Percentiles rank a stretch among this genome's conserved stretches.
Evolutionary conservation across 257 asterid genomes (phyloP).

Genomic region (Solanum clarkiae): DNA sequence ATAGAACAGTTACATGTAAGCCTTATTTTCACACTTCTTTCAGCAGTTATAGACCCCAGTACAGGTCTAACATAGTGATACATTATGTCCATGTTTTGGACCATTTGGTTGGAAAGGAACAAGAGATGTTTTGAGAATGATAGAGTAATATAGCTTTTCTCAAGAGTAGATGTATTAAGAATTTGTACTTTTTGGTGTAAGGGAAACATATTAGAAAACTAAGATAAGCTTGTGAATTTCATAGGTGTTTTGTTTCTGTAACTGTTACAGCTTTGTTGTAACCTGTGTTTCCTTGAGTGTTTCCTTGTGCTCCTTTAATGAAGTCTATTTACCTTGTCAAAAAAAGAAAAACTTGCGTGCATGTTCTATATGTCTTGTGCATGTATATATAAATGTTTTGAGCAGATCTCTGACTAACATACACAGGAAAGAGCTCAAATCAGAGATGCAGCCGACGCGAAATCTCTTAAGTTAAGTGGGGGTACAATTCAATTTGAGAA

Average conservation of each 20-base stretch:
- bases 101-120: neutral
- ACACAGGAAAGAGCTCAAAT: conserved; percentile 80
- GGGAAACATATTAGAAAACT: neutral
- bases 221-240: neutral
- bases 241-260: neutral
- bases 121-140: neutral
- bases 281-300: neutral
- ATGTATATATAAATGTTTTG: neutral
- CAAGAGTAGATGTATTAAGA: neutral
- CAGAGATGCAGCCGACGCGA: conserved; percentile 48
- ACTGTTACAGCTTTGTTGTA: neutral
- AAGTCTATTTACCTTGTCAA: neutral
- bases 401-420: conserved; percentile 2
- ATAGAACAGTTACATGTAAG: too few relatives aligned
- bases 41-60: too few relatives aligned
- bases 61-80: neutral
- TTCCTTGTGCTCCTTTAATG: neutral
- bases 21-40: too few relatives aligned
- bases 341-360: neutral
- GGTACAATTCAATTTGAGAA: conserved; percentile 70
- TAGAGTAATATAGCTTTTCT: neutral
- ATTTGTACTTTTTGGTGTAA: neutral
- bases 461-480: conserved; percentile 58
- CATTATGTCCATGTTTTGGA: neutral
- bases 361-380: neutral